These are phyloP conservation scores for Tylopilus rubrobrunneus DNA, from an alignment of 768 basidiomycete species.

Conservation along the genomic window DNA sequence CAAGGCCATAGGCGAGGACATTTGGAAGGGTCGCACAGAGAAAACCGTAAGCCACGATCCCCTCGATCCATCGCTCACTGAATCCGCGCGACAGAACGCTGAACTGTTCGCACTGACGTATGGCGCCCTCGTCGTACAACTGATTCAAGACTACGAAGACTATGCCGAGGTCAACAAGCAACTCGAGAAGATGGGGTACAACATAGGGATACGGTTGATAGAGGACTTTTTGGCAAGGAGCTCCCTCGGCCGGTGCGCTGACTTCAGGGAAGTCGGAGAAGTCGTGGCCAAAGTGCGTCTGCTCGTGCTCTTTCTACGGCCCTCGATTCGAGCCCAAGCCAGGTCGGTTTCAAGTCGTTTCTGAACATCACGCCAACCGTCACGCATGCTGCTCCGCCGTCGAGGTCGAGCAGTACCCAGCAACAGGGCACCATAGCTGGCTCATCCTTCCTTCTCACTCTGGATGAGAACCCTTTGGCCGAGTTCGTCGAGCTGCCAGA, in stretches of 20 bases:
- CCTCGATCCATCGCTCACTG: slow-evolving; percentile 2
- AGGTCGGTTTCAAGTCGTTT: slow-evolving; percentile 99
- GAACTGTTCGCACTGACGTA: slow-evolving; percentile 97
- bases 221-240: slow-evolving; percentile 97
- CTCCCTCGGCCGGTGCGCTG: slow-evolving; percentile 83
- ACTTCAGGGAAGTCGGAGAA: slow-evolving; percentile 94
- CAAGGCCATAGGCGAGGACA: slow-evolving; percentile 88
- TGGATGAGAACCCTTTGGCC: slow-evolving; percentile 95
- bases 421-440: slow-evolving; percentile 42
- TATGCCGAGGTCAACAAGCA: slow-evolving; percentile 94
- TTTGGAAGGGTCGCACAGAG: slow-evolving; percentile 92
- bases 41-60: slow-evolving; percentile 71
- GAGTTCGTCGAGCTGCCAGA: slow-evolving; percentile 98
- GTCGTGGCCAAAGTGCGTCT: slow-evolving; percentile 82
- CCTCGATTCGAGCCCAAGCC: neutral
- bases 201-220: slow-evolving; percentile 92
- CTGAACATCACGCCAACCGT: slow-evolving; percentile 87
- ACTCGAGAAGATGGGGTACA: slow-evolving; percentile 99
- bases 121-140: slow-evolving; percentile 94
- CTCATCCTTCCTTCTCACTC: slow-evolving; percentile 72
- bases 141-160: slow-evolving; percentile 99
- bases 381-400: slow-evolving; percentile 58
- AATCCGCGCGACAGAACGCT: slow-evolving; percentile 66
- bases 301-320: neutral
- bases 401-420: slow-evolving; percentile 42